These are phyloP conservation scores for Ophiostoma piceae DNA, from an alignment of 2,329 filamentous ascomycete species.

Conservation along the genomic window DNA sequence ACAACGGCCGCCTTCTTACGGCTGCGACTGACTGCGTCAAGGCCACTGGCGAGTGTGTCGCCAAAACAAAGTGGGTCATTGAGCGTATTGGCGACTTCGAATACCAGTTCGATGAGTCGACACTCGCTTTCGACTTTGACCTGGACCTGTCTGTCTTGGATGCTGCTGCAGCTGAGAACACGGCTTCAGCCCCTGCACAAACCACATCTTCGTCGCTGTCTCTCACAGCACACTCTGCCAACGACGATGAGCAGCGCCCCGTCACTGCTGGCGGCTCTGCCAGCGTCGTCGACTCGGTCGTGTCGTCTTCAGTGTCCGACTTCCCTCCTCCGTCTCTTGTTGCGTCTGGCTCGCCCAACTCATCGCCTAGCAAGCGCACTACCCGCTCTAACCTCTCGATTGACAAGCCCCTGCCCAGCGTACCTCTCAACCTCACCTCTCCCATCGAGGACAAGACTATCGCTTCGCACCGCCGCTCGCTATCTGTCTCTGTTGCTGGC, in stretches of 20 bases:
- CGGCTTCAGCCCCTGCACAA: slow-evolving; percentile 25
- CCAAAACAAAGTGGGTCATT: slow-evolving; percentile 77
- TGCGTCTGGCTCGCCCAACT: slow-evolving; percentile 17
- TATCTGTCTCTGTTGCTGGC: slow-evolving; percentile 35
- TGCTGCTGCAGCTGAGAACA: slow-evolving; percentile 35
- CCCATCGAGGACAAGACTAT: slow-evolving; percentile 32
- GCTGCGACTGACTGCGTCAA: slow-evolving; percentile 85
- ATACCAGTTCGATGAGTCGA: slow-evolving; percentile 61
- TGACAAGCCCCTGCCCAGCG: slow-evolving; percentile 63
- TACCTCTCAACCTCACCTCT: slow-evolving; percentile 48
- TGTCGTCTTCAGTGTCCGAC: slow-evolving; percentile 34
- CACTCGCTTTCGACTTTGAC: slow-evolving; percentile 40
- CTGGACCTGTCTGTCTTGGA: slow-evolving; percentile 55
- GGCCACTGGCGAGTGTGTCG: slow-evolving; percentile 84
- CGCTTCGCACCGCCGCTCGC: slow-evolving; percentile 31
- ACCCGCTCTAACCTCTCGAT: slow-evolving; percentile 43
- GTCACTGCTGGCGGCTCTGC: slow-evolving; percentile 31
- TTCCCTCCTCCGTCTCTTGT: slow-evolving; percentile 5
- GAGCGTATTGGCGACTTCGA: slow-evolving; percentile 90
- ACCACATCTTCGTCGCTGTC: slow-evolving; percentile 30
- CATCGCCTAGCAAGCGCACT: slow-evolving; percentile 25
- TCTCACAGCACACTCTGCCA: slow-evolving; percentile 33
- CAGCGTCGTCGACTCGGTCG: slow-evolving; percentile 32
- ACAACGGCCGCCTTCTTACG: slow-evolving; percentile 67
- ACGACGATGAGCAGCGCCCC: slow-evolving; percentile 20